These are phyloP conservation scores for Fonsecaea erecta DNA, from an alignment of 2,329 filamentous ascomycete species.

Conservation along the genomic window DNA sequence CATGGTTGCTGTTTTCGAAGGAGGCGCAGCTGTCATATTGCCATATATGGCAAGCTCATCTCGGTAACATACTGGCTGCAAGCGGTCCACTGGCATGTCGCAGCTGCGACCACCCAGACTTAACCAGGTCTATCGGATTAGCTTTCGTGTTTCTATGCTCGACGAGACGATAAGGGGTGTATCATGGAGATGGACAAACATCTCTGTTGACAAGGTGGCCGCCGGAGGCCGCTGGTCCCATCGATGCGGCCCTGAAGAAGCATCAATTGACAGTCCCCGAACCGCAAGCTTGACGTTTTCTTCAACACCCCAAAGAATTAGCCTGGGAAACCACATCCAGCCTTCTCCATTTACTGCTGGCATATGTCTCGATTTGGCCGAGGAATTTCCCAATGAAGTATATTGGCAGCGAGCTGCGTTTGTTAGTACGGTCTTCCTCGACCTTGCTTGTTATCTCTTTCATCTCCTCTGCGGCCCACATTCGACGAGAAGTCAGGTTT, in stretches of 20 bases:
- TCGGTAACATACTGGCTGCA: neutral
- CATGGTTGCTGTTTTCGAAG: too few relatives aligned
- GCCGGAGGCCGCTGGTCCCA: neutral
- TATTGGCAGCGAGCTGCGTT: slow-evolving; percentile 1
- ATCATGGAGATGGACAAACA: neutral
- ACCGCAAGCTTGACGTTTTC: neutral
- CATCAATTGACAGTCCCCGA: neutral
- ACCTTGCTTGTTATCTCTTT: slow-evolving; percentile 3
- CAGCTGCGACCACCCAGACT: neutral
- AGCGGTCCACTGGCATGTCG: neutral
- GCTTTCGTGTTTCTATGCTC: neutral
- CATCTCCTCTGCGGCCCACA: neutral
- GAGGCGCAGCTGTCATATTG: too few relatives aligned
- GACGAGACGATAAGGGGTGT: neutral
- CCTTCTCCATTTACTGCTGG: neutral
- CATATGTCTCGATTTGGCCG: neutral
- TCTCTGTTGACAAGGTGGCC: neutral
- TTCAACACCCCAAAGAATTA: neutral
- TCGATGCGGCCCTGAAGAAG: neutral
- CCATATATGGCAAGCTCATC: neutral
- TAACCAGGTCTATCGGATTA: neutral
- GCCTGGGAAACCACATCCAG: neutral
- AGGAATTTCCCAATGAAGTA: neutral
- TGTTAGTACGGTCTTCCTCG: neutral
- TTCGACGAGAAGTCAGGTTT: neutral